A percentile compares a stretch with the other conserved stretches of the same genome.
These are phyloP conservation scores for Melampsora larici-populina DNA, from an alignment of 1,284 basidiomycete species.

Conservation along the genomic window DNA sequence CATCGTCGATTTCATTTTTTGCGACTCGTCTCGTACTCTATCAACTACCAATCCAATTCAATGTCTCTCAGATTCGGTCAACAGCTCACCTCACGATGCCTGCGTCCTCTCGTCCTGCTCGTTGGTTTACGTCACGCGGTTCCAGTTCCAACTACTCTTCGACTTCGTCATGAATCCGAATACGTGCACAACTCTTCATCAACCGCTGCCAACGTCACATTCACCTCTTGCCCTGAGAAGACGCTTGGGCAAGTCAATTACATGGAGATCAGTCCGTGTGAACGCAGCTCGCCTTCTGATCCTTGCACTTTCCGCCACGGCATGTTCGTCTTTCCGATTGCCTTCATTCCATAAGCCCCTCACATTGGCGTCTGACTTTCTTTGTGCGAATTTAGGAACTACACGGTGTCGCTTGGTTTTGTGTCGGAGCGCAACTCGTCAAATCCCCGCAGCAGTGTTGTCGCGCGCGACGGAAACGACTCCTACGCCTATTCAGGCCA, in stretches of 20 bases:
- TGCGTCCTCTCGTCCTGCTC: not conserved
- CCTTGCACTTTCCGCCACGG: slow-evolving; percentile 29
- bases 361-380: not conserved
- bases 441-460: slow-evolving; percentile 26
- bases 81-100: not conserved
- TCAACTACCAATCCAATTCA: not conserved
- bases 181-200: not conserved
- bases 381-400: slow-evolving; percentile 17
- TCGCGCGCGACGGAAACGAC: slow-evolving; percentile 9
- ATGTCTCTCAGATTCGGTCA: not conserved
- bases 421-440: slow-evolving; percentile 1
- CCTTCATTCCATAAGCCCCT: not conserved
- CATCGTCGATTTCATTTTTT: no score
- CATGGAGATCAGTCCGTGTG: slow-evolving; percentile 25
- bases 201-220: not conserved
- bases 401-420: slow-evolving; percentile 34
- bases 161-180: not conserved
- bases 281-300: not conserved
- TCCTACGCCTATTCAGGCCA: slow-evolving; percentile 41
- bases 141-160: not conserved
- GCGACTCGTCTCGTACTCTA: not conserved
- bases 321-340: not conserved
- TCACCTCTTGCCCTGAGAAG: not conserved
- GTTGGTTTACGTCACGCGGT: not conserved
- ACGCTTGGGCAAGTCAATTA: slow-evolving; percentile 13